phyloP scores from a whole-genome alignment of 176 grass and related monocot species.

The Musa schizocarpa region DNA sequence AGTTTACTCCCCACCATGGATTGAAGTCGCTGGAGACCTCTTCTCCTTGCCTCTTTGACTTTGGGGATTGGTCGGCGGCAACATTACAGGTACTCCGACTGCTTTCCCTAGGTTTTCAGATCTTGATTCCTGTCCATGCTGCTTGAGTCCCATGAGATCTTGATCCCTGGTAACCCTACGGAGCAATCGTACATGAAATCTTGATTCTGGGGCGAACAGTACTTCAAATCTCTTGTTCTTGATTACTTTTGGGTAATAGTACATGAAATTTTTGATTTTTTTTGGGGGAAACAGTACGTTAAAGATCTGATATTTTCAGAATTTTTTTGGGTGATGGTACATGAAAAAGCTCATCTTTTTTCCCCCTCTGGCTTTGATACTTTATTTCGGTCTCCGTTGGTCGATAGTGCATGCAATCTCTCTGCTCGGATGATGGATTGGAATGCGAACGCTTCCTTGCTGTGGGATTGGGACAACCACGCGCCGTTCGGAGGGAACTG shows the following conservation, averaged over 20 bases:
- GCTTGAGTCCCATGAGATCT: background rate
- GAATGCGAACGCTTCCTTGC: conserved; percentile 39
- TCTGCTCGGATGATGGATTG: conserved; percentile 33
- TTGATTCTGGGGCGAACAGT: background rate
- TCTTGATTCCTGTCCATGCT: background rate
- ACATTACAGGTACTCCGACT: background rate
- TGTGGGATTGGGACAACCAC: conserved; percentile 83
- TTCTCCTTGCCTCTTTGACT: background rate
- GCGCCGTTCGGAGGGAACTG: background rate
- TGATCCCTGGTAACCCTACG: background rate
- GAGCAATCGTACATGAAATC: background rate
- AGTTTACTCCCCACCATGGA: background rate
- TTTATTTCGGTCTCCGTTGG: background rate
- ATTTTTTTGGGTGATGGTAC: background rate
- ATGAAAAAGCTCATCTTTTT: background rate
- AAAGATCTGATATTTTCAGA: background rate
- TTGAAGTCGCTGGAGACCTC: background rate
- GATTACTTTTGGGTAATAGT: background rate
- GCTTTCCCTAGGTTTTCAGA: background rate
- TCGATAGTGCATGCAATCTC: background rate
- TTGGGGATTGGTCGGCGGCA: background rate
- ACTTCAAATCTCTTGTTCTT: background rate
- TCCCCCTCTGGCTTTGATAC: too few relatives aligned
- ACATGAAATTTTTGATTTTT: background rate
- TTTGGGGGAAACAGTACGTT: too few relatives aligned